Conservation (phyloP, 2,329 filamentous ascomycete species). For the Blastomyces parvus region DNA sequence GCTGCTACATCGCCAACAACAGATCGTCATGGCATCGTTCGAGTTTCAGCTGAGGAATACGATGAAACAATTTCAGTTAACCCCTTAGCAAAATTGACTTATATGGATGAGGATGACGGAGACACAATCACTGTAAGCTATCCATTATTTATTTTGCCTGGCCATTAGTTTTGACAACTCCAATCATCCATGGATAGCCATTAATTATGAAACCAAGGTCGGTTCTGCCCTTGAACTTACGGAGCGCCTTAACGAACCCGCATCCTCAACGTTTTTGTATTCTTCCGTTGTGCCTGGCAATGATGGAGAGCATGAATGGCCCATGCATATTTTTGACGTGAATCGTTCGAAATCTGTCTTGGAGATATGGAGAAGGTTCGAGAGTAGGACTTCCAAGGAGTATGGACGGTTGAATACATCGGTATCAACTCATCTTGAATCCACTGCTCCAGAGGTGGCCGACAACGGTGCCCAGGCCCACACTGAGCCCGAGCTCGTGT, state of each 20-base stretch:
- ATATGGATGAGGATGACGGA: constrained; percentile 40
- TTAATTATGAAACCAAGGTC: constrained; percentile 25
- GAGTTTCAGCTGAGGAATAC: constrained; percentile 35
- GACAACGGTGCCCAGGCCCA: no score
- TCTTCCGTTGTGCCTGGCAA: constrained; percentile 10
- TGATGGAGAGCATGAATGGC: constrained; percentile 15
- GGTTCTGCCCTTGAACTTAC: constrained; percentile 40
- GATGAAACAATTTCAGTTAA: constrained; percentile 33
- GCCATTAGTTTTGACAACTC: not conserved
- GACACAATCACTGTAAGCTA: constrained; percentile 37
- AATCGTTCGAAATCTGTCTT: constrained; percentile 31
- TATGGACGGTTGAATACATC: not conserved
- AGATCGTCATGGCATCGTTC: constrained; percentile 27
- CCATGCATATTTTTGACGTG: constrained; percentile 41
- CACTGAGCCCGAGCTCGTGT: not conserved
- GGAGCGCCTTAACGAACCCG: constrained; percentile 38
- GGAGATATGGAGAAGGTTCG: constrained; percentile 31
- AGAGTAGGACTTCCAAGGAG: constrained; percentile 12
- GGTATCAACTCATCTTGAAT: not conserved
- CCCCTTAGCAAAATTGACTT: constrained; percentile 36
- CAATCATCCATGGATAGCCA: not conserved
- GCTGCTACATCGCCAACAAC: constrained; percentile 5
- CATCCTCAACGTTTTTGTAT: constrained; percentile 15
- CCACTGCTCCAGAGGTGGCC: not conserved
- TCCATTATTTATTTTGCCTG: not conserved